phyloP scores from a whole-genome alignment of 345 rosid species.

The Excoecaria cochinchinensis region DNA sequence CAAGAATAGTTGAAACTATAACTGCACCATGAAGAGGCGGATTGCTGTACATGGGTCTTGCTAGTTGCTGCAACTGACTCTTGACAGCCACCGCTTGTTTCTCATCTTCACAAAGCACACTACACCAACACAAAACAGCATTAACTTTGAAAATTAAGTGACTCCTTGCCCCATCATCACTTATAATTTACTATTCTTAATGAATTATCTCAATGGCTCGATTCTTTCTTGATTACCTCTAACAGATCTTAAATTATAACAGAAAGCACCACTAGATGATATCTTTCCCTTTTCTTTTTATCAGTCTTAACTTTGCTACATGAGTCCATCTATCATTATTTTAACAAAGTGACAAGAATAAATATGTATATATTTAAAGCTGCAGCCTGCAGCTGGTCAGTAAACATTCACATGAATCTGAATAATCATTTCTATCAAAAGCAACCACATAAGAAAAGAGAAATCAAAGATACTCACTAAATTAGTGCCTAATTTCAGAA shows the following conservation, averaged over 20 bases:
- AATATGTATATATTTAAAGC: background rate
- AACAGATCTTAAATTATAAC: background rate
- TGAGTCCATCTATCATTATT: background rate
- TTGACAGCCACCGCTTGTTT: constrained; percentile 80
- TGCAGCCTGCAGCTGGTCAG: background rate
- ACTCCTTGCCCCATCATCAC: background rate
- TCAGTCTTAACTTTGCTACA: background rate
- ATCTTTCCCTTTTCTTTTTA: background rate
- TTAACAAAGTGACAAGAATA: background rate
- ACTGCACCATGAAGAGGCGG: constrained; percentile 93
- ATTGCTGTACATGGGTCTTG: constrained; percentile 98
- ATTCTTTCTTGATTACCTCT: background rate
- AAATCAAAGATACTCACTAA: background rate
- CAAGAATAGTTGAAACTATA: constrained; percentile 74
- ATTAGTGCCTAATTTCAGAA: background rate
- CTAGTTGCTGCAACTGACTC: constrained; percentile 96
- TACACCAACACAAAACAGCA: constrained; percentile 32
- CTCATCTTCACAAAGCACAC: constrained; percentile 81
- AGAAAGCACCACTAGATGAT: background rate
- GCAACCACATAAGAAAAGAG: background rate
- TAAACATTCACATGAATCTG: background rate
- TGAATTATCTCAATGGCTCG: background rate
- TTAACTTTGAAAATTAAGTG: background rate
- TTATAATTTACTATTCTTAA: background rate
- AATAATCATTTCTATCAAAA: too few relatives aligned